Percentiles rank a stretch among this genome's conserved stretches.
Conservation (phyloP, 164 flowering plant species). For the Vitis labrusca region DNA sequence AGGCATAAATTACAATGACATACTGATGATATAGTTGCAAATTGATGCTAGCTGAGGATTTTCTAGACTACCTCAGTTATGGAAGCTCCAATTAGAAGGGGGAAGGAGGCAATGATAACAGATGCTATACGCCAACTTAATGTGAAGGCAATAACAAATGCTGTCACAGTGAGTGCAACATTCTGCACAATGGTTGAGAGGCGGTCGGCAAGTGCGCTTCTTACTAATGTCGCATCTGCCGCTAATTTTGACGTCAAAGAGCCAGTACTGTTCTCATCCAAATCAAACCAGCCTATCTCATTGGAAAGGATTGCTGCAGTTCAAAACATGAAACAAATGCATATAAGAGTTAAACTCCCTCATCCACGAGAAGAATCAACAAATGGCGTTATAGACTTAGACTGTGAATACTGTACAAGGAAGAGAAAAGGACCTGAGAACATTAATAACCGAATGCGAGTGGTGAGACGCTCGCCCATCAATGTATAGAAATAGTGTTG, state of each 20-base stretch:
- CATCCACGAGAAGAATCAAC: too few relatives aligned
- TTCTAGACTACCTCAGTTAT: conserved; percentile 53
- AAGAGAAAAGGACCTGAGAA: conserved; percentile 55
- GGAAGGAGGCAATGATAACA: conserved; percentile 64
- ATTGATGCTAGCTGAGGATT: not conserved
- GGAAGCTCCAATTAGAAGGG: conserved; percentile 64
- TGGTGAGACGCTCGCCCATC: conserved; percentile 74
- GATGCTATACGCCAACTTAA: conserved; percentile 71
- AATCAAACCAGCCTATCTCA: conserved; percentile 86
- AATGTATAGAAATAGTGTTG: conserved; percentile 68
- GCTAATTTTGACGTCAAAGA: conserved; percentile 57
- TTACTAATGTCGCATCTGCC: conserved; percentile 66
- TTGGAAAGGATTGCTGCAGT: conserved; percentile 71
- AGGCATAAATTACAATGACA: not conserved
- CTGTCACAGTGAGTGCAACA: conserved; percentile 55
- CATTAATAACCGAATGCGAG: conserved; percentile 70
- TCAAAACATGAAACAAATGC: conserved; percentile 1
- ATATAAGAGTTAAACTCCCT: too few relatives aligned
- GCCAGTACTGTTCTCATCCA: conserved; percentile 64
- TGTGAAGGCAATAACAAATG: conserved; percentile 60
- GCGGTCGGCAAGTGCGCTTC: conserved; percentile 69
- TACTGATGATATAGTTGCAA: not conserved
- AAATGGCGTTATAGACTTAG: too few relatives aligned
- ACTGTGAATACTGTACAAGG: not conserved
- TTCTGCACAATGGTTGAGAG: conserved; percentile 75